These are phyloP conservation scores for Austroboletus niveus DNA, from an alignment of 1,284 basidiomycete genomes.

Conservation along the genomic window DNA sequence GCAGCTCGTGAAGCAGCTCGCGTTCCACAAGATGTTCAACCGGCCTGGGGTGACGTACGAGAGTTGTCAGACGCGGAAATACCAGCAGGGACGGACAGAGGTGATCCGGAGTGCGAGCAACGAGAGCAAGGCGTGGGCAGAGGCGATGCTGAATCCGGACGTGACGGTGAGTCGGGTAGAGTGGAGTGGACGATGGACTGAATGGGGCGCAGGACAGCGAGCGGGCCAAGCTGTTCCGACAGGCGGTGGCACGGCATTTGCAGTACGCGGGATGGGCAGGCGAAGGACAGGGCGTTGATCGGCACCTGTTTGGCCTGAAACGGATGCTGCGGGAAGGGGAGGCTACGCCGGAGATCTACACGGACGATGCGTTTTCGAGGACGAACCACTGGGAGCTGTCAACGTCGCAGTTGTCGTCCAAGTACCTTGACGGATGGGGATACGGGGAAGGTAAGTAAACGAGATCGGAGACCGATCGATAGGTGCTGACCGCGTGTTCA, in stretches of 20 bases:
- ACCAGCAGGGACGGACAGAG: conserved; percentile 89
- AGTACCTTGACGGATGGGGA: conserved; percentile 92
- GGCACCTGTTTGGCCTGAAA: conserved; percentile 94
- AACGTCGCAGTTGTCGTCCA: conserved; percentile 85
- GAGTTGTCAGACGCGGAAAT: conserved; percentile 93
- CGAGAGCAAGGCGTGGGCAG: conserved; percentile 84
- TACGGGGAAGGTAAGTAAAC: conserved; percentile 82
- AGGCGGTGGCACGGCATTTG: conserved; percentile 80
- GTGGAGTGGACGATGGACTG: neutral
- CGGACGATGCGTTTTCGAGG: conserved; percentile 69
- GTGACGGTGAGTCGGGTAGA: conserved; percentile 42
- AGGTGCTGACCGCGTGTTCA: conserved; percentile 4
- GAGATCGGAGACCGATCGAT: neutral
- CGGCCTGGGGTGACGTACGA: conserved; percentile 90
- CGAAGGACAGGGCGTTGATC: conserved; percentile 93
- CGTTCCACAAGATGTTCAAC: conserved; percentile 84
- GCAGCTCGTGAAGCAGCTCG: conserved; percentile 95
- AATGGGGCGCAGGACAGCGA: conserved; percentile 48
- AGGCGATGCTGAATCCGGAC: conserved; percentile 78
- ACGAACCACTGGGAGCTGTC: conserved; percentile 91
- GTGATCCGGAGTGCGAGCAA: conserved; percentile 86
- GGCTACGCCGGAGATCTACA: conserved; percentile 75
- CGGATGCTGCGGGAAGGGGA: conserved; percentile 79
- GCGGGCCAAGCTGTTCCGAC: conserved; percentile 72
- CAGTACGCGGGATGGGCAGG: conserved; percentile 90